These are phyloP conservation scores for Rhododendron vialii DNA, from an alignment of 148 eudicot species.

Conservation along the genomic window DNA sequence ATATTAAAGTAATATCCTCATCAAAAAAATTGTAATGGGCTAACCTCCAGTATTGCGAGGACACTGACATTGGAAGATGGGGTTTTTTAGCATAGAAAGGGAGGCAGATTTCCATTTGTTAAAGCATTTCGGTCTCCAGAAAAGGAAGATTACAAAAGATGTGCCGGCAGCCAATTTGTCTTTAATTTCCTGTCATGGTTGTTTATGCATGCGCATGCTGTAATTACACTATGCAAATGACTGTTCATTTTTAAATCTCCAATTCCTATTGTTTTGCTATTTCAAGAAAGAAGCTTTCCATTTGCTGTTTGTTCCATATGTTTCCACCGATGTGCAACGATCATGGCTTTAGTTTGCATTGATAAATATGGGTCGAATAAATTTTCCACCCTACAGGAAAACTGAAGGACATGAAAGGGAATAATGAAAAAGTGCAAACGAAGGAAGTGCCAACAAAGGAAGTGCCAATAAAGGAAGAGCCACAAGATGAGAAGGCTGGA, in stretches of 20 bases:
- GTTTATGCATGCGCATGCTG: not conserved
- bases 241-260: not conserved
- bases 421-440: conserved; percentile 53
- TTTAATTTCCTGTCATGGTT: not conserved
- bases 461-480: conserved; percentile 43
- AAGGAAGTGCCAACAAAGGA: conserved; percentile 41
- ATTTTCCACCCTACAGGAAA: conserved; percentile 49
- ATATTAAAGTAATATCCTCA: not conserved
- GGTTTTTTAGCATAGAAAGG: not conserved
- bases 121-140: not conserved
- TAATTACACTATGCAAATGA: not conserved
- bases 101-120: not conserved
- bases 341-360: not conserved
- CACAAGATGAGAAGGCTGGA: conserved; percentile 53
- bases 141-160: not conserved
- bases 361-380: not conserved
- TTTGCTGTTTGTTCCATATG: not conserved
- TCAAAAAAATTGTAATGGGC: not conserved
- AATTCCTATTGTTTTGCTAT: not conserved
- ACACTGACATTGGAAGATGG: not conserved
- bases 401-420: conserved; percentile 58
- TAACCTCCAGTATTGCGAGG: not conserved
- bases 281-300: conserved; percentile 1
- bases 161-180: conserved; percentile 3
- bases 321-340: not conserved